These are phyloP conservation scores for Amyloporia xantha DNA, from an alignment of 768 basidiomycete species.

Conservation along the genomic window DNA sequence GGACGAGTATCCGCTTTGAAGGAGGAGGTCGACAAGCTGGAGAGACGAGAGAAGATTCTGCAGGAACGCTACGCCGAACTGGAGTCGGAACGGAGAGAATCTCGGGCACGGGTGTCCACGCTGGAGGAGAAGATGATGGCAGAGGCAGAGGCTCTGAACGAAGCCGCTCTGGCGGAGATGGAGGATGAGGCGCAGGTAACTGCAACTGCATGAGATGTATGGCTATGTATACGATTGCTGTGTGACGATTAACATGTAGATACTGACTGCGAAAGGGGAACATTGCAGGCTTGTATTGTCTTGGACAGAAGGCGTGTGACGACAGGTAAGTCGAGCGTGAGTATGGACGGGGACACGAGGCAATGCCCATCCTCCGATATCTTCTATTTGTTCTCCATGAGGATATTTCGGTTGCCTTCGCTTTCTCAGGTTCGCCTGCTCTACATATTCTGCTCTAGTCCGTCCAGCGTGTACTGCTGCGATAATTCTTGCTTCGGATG, in stretches of 20 bases:
- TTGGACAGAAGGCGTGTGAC: too few species aligned
- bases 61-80: slow-evolving; percentile 86
- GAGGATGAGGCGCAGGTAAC: slow-evolving; percentile 26
- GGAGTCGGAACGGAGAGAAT: slow-evolving; percentile 58
- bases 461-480: background rate
- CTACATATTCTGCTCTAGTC: slow-evolving; percentile 1
- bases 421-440: background rate
- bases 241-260: too few species aligned
- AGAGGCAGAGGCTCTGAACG: slow-evolving; percentile 78
- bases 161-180: slow-evolving; percentile 57
- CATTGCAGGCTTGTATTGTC: too few species aligned
- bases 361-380: background rate
- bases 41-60: slow-evolving; percentile 66
- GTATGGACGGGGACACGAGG: slow-evolving; percentile 10
- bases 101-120: slow-evolving; percentile 46
- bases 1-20: slow-evolving; percentile 69
- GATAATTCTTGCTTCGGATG: slow-evolving; percentile 4
- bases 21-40: slow-evolving; percentile 82
- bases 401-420: slow-evolving; percentile 2
- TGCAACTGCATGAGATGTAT: background rate
- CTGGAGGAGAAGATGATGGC: slow-evolving; percentile 86
- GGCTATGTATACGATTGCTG: too few species aligned
- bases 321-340: too few species aligned
- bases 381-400: slow-evolving; percentile 1
- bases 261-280: too few species aligned